Evolutionary conservation across 192 early-diverging fungal species (phyloP).

Genomic region (Paraglomus occultum): DNA sequence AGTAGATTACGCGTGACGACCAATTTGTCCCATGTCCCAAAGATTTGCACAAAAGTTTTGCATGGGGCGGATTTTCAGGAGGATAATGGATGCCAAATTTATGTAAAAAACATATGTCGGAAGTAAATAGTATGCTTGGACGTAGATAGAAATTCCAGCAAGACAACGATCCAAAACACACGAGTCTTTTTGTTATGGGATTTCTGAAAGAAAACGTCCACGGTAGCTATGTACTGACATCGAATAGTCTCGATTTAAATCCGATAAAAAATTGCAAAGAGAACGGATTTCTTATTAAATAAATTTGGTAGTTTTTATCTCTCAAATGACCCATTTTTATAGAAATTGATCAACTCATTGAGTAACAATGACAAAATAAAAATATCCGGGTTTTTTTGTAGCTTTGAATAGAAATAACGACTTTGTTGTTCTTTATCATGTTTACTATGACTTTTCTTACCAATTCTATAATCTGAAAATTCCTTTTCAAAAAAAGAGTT

Average conservation of each 20-base stretch:
- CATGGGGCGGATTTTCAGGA: conserved; percentile 16
- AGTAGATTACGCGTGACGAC: background rate
- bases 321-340: too few species aligned
- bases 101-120: conserved; percentile 14
- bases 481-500: too few species aligned
- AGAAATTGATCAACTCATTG: too few species aligned
- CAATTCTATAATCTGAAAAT: too few species aligned
- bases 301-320: too few species aligned
- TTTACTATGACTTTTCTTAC: too few species aligned
- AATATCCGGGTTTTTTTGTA: too few species aligned
- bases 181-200: background rate
- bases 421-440: too few species aligned
- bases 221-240: conserved; percentile 3
- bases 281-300: too few species aligned
- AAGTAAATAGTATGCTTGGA: conserved; percentile 7
- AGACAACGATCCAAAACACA: conserved; percentile 21
- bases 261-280: too few species aligned
- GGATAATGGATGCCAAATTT: conserved; percentile 21
- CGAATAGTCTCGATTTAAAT: conserved; percentile 7
- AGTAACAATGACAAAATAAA: too few species aligned
- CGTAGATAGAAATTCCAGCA: background rate
- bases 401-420: too few species aligned
- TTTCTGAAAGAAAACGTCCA: conserved; percentile 9
- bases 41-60: conserved; percentile 1
- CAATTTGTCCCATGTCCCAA: background rate